These are phyloP conservation scores for Trichoderma sp. DNA, from an alignment of 2,329 filamentous ascomycete species.

Conservation along the genomic window DNA sequence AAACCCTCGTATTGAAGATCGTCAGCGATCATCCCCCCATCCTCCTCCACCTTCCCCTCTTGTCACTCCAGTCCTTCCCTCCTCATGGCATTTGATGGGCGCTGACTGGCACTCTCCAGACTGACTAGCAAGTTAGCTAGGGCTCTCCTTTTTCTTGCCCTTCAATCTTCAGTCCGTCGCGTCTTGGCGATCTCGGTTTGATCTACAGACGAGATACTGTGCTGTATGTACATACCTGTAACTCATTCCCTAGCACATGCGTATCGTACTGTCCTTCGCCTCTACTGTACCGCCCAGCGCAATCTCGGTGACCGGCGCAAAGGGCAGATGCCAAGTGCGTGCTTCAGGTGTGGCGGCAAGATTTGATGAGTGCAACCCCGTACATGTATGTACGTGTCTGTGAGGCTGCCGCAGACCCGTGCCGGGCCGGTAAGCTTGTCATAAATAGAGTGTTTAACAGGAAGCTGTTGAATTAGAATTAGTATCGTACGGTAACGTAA, in stretches of 20 bases:
- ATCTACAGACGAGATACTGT: not conserved
- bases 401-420: not conserved
- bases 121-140: too few species aligned
- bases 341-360: constrained; percentile 10
- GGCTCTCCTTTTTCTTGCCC: not conserved
- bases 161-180: not conserved
- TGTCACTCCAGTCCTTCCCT: not conserved
- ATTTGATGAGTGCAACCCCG: not conserved
- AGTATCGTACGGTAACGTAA: not conserved
- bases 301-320: constrained; percentile 5
- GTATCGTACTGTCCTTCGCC: too few species aligned
- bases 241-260: too few species aligned
- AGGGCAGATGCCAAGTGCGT: not conserved
- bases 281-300: not conserved
- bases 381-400: not conserved
- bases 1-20: not conserved
- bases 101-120: not conserved
- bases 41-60: not conserved
- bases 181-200: not conserved
- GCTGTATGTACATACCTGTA: not conserved
- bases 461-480: not conserved
- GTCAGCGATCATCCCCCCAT: not conserved
- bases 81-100: not conserved
- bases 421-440: not conserved
- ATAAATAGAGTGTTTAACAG: not conserved